Base-by-base conservation (phyloP, 2,329 filamentous ascomycete genomes). In the Arthrocladium fulminans region DNA sequence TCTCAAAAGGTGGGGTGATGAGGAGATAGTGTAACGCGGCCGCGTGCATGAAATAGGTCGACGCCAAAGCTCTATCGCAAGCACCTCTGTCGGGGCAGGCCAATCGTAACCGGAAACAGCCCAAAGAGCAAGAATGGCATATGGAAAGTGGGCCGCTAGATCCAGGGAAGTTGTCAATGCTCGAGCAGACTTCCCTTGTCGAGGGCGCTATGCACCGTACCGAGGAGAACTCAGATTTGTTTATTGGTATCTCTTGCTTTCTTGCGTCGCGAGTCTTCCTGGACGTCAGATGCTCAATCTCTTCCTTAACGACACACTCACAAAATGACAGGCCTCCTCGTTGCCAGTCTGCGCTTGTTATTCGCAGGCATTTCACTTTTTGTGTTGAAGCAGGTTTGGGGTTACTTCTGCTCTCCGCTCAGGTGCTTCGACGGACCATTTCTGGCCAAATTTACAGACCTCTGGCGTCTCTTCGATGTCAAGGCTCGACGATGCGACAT, bases 381-480 rank as follows among this genome's bases (percentile, higher is more conserved):
- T 5, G 32, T 35, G 4, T 15, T 35, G 10, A 35, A 35, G 32
- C 6, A 35, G 32, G 6, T 35, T 7, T 7, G 6, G 6, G 32
- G 17, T 15, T n/a, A 35, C 32, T 7, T 35, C 13, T 15, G 32
- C 6, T 35, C 32, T 8, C 32, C 32, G 6, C 32, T 35, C n/a
- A 7, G n/a, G 6, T 5, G 13, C 6, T 35, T 35, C 32, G 32
- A 35, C 13, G 57, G 57, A 13, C 57, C 57, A 4, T 50, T 57
- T 23, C 43, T 57, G 7, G 54, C 51, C 56, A 62, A 57, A 53
- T 67, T 60, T 58, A 66, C 66, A 4, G 65, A 66, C 12, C 45
- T 69, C 3, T 70, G 65, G 66, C 63, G 63, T 8, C 49, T 68
- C 17, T 60, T 57, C 40, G 60, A 63, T 30, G 58, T 58, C 13